A percentile compares a stretch with the other conserved stretches of the same genome.
Conservation (phyloP, 148 eudicot species). For the Mesembryanthemum crystallinum region DNA sequence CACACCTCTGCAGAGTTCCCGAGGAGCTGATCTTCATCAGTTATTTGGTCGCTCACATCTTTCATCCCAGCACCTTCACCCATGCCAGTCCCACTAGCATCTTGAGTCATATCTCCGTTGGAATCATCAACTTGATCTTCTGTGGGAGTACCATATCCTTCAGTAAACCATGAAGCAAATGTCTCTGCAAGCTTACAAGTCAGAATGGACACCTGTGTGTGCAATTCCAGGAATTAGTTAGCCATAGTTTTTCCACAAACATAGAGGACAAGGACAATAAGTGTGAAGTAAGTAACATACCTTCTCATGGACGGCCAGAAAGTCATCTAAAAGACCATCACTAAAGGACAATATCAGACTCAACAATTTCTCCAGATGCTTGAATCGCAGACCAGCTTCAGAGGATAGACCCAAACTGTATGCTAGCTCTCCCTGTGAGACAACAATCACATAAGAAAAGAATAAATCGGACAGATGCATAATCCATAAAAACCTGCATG, state of each 20-base stretch:
- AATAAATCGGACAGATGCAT: background rate
- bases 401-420: constrained; percentile 30
- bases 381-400: constrained; percentile 35
- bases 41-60: constrained; percentile 90
- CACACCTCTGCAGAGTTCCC: constrained; percentile 71
- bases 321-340: constrained; percentile 67
- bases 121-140: constrained; percentile 59
- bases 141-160: constrained; percentile 63
- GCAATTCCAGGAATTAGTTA: constrained; percentile 11
- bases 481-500: background rate
- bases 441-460: constrained; percentile 18
- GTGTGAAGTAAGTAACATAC: constrained; percentile 36
- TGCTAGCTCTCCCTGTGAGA: constrained; percentile 56
- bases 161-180: constrained; percentile 64
- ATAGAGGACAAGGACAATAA: background rate
- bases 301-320: constrained; percentile 59
- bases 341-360: constrained; percentile 49
- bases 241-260: background rate
- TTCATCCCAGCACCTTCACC: constrained; percentile 81
- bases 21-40: constrained; percentile 87
- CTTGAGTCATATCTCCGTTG: constrained; percentile 47
- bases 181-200: constrained; percentile 63
- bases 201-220: constrained; percentile 58
- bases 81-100: constrained; percentile 86
- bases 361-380: constrained; percentile 45